These are phyloP conservation scores for Coniochaeta sp. DNA, from an alignment of 2,329 filamentous ascomycete species.

Conservation along the genomic window DNA sequence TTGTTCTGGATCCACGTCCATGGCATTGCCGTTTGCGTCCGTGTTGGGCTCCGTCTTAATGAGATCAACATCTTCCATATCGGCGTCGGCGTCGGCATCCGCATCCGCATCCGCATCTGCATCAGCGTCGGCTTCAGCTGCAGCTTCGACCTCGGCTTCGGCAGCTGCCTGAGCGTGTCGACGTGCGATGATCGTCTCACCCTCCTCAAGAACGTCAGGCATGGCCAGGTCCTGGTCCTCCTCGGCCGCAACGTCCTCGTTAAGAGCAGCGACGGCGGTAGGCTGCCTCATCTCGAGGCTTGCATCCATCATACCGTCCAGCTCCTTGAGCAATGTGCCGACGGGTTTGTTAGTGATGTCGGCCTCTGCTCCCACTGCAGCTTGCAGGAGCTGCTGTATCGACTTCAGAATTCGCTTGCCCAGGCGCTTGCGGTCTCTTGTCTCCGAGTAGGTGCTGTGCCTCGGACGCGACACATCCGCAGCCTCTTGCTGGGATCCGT, in stretches of 20 bases:
- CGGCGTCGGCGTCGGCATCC: conserved; percentile 15
- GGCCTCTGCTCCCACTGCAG: conserved; percentile 72
- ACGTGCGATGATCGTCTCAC: conserved; percentile 36
- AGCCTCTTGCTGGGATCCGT: conserved; percentile 17
- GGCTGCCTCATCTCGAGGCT: conserved; percentile 49
- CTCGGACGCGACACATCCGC: conserved; percentile 42
- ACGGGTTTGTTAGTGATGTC: conserved; percentile 66
- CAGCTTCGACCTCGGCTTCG: conserved; percentile 17
- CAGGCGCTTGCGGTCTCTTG: conserved; percentile 75
- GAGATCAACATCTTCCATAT: conserved; percentile 3
- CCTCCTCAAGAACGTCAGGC: conserved; percentile 38
- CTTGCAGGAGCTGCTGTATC: conserved; percentile 70
- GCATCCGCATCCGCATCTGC: conserved; percentile 14
- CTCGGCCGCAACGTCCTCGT: conserved; percentile 23
- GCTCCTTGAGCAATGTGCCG: conserved; percentile 62
- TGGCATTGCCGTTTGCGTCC: conserved; percentile 22
- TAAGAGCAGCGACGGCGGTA: conserved; percentile 23
- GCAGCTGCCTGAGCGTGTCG: conserved; percentile 17
- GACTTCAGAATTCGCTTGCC: conserved; percentile 84
- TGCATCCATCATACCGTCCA: conserved; percentile 66
- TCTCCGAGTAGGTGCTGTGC: conserved; percentile 52
- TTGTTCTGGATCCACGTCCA: neutral
- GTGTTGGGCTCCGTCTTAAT: conserved; percentile 28
- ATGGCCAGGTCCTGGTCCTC: conserved; percentile 40
- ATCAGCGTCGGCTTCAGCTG: conserved; percentile 9